phyloP scores from a whole-genome alignment of 1,284 basidiomycete species.

The Ustilago hordei region DNA sequence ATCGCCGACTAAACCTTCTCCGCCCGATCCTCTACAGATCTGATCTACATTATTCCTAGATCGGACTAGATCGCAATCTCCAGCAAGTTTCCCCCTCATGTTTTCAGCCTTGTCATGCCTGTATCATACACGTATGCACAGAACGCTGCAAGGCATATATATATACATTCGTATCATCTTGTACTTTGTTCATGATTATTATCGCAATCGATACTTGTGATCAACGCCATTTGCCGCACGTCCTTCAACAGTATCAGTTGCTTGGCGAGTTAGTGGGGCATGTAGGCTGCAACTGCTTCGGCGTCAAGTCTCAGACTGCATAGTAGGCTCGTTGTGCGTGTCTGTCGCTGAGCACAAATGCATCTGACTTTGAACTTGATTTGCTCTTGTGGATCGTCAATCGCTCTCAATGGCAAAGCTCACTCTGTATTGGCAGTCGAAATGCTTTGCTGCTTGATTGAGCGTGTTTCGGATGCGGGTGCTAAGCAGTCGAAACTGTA shows the following conservation, averaged over 20 bases:
- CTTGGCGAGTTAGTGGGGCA: neutral
- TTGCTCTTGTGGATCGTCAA: neutral
- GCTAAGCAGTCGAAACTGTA: neutral
- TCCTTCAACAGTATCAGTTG: neutral
- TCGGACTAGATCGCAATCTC: no score
- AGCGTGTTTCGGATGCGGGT: neutral
- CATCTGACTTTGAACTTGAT: constrained; percentile 15
- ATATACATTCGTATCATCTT: no score
- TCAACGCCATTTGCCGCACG: no score
- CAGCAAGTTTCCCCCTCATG: no score
- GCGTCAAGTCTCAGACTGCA: neutral
- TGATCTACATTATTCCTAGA: no score
- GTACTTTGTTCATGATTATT: no score
- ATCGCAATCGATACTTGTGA: no score
- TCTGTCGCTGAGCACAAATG: constrained; percentile 14
- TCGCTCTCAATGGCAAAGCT: neutral
- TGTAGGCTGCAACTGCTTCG: constrained; percentile 4
- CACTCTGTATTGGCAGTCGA: neutral
- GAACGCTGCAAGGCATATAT: no score
- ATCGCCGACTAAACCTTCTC: no score
- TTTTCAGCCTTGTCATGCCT: no score
- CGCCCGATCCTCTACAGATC: no score
- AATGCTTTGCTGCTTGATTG: neutral
- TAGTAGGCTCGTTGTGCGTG: neutral
- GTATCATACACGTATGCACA: no score